A percentile compares a stretch with the other conserved stretches of the same genome.
Evolutionary conservation across 495 filamentous ascomycete species (phyloP).

Genomic region (Aspergillus indologenus): DNA sequence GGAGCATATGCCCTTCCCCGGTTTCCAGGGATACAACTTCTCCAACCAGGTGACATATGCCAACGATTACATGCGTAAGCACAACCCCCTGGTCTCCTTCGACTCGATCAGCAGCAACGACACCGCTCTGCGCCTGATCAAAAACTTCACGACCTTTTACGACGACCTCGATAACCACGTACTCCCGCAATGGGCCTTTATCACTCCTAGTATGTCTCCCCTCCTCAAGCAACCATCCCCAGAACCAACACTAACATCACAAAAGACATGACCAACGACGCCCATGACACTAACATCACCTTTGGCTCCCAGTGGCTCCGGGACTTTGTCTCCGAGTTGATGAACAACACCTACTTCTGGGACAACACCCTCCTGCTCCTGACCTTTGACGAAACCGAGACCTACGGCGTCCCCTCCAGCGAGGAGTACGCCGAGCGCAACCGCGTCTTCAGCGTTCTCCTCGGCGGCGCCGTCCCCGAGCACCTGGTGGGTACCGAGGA

Average conservation of each 20-base stretch:
- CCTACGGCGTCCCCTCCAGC: conserved; percentile 38
- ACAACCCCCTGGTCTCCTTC: conserved; percentile 60
- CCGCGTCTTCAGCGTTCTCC: conserved; percentile 54
- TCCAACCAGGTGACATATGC: conserved; percentile 45
- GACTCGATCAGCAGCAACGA: conserved; percentile 51
- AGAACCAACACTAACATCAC: too few species aligned
- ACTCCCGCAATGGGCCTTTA: conserved; percentile 72
- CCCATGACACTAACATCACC: conserved; percentile 61
- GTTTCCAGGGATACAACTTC: conserved; percentile 56
- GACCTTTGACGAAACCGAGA: conserved; percentile 63
- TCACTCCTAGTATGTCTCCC: conserved; percentile 52
- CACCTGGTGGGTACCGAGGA: conserved; percentile 57
- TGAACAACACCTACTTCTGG: conserved; percentile 60
- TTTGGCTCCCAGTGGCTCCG: conserved; percentile 54
- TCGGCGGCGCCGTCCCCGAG: conserved; percentile 59
- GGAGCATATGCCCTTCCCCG: conserved; percentile 62
- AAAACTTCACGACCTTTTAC: conserved; percentile 62
- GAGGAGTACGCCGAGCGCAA: conserved; percentile 30
- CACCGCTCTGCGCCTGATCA: conserved; percentile 54
- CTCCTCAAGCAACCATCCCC: background rate
- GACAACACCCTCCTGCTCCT: conserved; percentile 63
- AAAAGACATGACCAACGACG: conserved; percentile 69
- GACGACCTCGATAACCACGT: conserved; percentile 51
- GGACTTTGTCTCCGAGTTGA: conserved; percentile 56
- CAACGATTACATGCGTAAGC: conserved; percentile 70